phyloP scores from a whole-genome alignment of 2,329 filamentous ascomycete species.

The Mycogone perniciosa region DNA sequence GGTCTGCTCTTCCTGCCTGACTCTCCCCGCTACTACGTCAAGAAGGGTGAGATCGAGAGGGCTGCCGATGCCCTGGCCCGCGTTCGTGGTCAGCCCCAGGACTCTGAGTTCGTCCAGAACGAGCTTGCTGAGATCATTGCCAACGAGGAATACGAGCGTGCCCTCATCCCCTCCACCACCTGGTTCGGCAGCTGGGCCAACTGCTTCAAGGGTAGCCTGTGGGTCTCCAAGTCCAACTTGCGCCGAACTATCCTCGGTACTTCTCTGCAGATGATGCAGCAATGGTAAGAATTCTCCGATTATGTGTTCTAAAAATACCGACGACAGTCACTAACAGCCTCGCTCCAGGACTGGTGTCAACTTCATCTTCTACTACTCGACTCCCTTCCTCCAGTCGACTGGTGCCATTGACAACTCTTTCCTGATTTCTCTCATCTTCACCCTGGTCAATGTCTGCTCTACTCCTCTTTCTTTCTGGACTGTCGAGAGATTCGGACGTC shows the following conservation, averaged over 20 bases:
- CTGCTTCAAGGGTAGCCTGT: slow-evolving; percentile 60
- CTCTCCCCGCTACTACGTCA: slow-evolving; percentile 80
- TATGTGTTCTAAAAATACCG: neutral
- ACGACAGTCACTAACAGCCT: neutral
- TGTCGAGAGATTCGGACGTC: slow-evolving; percentile 76
- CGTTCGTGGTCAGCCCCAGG: slow-evolving; percentile 66
- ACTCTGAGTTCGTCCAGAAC: slow-evolving; percentile 68
- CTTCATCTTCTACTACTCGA: slow-evolving; percentile 87
- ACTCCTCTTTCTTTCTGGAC: slow-evolving; percentile 85
- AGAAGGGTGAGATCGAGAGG: slow-evolving; percentile 61
- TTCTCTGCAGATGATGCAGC: slow-evolving; percentile 75
- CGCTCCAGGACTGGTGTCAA: slow-evolving; percentile 68
- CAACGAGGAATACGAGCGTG: slow-evolving; percentile 80
- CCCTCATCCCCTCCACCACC: slow-evolving; percentile 56
- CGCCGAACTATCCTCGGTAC: slow-evolving; percentile 66
- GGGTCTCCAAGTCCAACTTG: slow-evolving; percentile 57
- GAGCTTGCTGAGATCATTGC: slow-evolving; percentile 82
- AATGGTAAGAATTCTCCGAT: slow-evolving; percentile 39
- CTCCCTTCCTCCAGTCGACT: slow-evolving; percentile 74
- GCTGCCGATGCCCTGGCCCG: slow-evolving; percentile 58
- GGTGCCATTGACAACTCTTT: slow-evolving; percentile 73
- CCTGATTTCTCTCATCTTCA: slow-evolving; percentile 79
- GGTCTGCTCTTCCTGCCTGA: slow-evolving; percentile 76
- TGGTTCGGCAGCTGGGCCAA: slow-evolving; percentile 64
- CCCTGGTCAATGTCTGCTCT: slow-evolving; percentile 78